Percentiles rank a stretch among this genome's conserved stretches.
Evolutionary conservation across 1,284 basidiomycete genomes (phyloP).

Genomic region (Anthracocystis setariae): DNA sequence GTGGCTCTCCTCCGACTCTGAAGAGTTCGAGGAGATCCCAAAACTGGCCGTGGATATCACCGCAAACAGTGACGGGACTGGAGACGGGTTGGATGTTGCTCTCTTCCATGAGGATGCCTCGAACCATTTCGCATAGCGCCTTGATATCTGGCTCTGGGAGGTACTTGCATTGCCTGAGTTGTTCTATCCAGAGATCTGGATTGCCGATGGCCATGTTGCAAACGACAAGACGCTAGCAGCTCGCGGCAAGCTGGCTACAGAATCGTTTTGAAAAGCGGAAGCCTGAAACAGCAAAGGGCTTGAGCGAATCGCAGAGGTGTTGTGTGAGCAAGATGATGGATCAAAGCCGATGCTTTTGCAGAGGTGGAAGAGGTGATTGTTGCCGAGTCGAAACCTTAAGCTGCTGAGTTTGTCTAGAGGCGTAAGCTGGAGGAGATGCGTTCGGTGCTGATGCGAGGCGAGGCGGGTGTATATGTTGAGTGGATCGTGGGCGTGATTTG

Average conservation of each 20-base stretch:
- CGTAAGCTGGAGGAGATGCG: too few species aligned
- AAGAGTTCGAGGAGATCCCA: constrained; percentile 93
- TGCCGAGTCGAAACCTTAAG: too few species aligned
- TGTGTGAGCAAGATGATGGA: neutral
- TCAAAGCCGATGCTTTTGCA: neutral
- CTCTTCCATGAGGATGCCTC: constrained; percentile 87
- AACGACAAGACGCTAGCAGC: constrained; percentile 1
- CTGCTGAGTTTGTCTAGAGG: too few species aligned
- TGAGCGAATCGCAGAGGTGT: neutral
- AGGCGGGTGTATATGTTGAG: too few species aligned
- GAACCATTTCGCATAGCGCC: constrained; percentile 84
- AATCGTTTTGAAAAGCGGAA: neutral
- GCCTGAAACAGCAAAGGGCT: too few species aligned
- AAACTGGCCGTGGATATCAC: constrained; percentile 94
- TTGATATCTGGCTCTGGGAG: constrained; percentile 93
- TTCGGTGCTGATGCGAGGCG: too few species aligned
- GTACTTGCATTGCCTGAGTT: constrained; percentile 84
- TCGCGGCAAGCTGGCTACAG: neutral
- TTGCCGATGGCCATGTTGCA: constrained; percentile 48
- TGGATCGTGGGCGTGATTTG: too few species aligned
- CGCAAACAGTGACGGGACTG: constrained; percentile 89
- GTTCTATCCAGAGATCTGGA: constrained; percentile 68
- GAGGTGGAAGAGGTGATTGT: neutral
- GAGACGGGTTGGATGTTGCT: constrained; percentile 93
- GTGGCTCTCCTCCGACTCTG: constrained; percentile 85